These are phyloP conservation scores for Babesia ovis DNA, from an alignment of 169 alveolate genomes.

Conservation along the genomic window DNA sequence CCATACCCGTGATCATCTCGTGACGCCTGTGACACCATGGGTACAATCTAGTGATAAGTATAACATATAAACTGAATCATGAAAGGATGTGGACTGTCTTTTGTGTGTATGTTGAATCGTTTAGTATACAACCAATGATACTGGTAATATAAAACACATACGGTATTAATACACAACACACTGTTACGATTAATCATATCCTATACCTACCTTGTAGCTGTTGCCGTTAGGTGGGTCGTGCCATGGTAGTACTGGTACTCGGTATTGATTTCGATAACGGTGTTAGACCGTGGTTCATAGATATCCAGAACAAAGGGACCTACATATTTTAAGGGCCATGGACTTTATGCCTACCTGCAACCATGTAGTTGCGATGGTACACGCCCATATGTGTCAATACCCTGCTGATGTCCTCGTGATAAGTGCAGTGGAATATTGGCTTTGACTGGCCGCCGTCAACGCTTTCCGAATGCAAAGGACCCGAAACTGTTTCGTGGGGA, in stretches of 20 bases:
- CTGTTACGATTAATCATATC: too few relatives aligned
- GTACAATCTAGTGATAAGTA: too few relatives aligned
- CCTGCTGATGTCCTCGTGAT: constrained; percentile 57
- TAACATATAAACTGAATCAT: too few relatives aligned
- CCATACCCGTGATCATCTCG: constrained; percentile 74
- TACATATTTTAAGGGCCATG: neutral
- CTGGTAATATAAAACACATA: too few relatives aligned
- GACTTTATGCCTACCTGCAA: constrained; percentile 35
- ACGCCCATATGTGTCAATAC: constrained; percentile 29
- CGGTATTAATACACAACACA: too few relatives aligned
- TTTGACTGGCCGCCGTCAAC: neutral
- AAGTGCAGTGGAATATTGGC: constrained; percentile 14
- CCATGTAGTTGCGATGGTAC: constrained; percentile 32
- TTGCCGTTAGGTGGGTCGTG: constrained; percentile 40
- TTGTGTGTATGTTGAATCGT: too few relatives aligned
- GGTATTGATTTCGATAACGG: constrained; percentile 60
- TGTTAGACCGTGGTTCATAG: constrained; percentile 53
- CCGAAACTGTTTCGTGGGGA: neutral
- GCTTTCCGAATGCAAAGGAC: too few relatives aligned
- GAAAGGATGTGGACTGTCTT: too few relatives aligned
- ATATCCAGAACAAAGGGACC: constrained; percentile 63
- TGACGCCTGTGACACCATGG: constrained; percentile 72
- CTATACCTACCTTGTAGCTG: constrained; percentile 49
- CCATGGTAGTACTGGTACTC: constrained; percentile 59
- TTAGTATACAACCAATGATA: too few relatives aligned